phyloP scores from a whole-genome alignment of 306 rosid genomes.

The Nissolia schottii region DNA sequence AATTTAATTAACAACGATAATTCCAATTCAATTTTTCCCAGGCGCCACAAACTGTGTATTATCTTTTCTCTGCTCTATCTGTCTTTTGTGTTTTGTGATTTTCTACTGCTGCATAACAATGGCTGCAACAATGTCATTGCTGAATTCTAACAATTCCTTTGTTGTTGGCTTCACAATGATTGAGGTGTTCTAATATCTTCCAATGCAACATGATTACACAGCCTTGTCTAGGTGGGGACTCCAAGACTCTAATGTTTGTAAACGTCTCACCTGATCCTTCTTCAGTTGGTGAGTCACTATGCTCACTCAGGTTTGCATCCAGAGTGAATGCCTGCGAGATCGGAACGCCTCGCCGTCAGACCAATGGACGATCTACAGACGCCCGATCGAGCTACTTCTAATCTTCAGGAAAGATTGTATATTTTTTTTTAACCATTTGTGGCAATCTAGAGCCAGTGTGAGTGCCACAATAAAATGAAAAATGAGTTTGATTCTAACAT shows the following conservation, averaged over 20 bases:
- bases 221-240: conserved; percentile 98
- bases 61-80: too few species aligned
- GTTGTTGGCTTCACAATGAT: neutral
- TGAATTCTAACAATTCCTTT: too few species aligned
- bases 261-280: conserved; percentile 83
- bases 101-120: too few species aligned
- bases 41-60: too few species aligned
- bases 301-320: conserved; percentile 94
- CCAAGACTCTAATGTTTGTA: conserved; percentile 91
- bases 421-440: conserved; percentile 22
- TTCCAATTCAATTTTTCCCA: too few species aligned
- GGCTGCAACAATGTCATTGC: too few species aligned
- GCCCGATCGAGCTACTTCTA: conserved; percentile 62
- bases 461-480: conserved; percentile 23
- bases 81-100: neutral
- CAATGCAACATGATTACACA: conserved; percentile 35
- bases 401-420: conserved; percentile 18
- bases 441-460: conserved; percentile 27
- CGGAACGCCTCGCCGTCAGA: conserved; percentile 85
- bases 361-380: conserved; percentile 51
- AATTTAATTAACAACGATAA: too few species aligned
- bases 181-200: conserved; percentile 21
- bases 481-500: conserved; percentile 66
- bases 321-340: conserved; percentile 96
- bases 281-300: conserved; percentile 78